Percentiles rank a stretch among this genome's conserved stretches.
phyloP scores from a whole-genome alignment of 306 rosid species.

The Vigna mungo region DNA sequence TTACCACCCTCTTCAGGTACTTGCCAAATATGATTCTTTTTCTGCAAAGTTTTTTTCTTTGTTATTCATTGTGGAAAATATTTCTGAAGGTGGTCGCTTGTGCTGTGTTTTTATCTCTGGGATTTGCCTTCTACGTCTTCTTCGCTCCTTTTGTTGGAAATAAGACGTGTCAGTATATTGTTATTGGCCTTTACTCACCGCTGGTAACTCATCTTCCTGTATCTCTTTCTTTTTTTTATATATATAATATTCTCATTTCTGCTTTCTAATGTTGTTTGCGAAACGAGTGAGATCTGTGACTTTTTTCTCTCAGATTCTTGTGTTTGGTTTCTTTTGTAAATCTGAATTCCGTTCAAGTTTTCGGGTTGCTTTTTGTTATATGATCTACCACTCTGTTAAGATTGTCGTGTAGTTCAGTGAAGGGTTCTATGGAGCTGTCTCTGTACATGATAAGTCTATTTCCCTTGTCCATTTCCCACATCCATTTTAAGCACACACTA shows the following conservation, averaged over 20 bases:
- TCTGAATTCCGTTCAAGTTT: slow-evolving; percentile 16
- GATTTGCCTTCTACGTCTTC: slow-evolving; percentile 91
- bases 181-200: slow-evolving; percentile 81
- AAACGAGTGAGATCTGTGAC: slow-evolving; percentile 60
- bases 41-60: not conserved
- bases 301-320: slow-evolving; percentile 40
- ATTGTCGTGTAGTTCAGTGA: slow-evolving; percentile 7
- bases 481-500: not conserved
- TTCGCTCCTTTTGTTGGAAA: slow-evolving; percentile 88
- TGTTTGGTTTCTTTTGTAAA: slow-evolving; percentile 23
- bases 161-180: slow-evolving; percentile 71
- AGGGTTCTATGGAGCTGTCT: slow-evolving; percentile 10
- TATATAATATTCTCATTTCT: not conserved
- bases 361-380: not conserved
- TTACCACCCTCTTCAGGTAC: slow-evolving; percentile 89
- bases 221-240: slow-evolving; percentile 27
- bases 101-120: slow-evolving; percentile 91
- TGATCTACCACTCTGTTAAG: slow-evolving; percentile 22
- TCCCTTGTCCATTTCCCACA: not conserved
- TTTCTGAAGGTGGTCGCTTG: slow-evolving; percentile 80
- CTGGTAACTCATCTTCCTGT: slow-evolving; percentile 57
- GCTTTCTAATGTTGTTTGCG: slow-evolving; percentile 26
- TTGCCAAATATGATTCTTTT: not conserved
- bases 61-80: slow-evolving; percentile 6
- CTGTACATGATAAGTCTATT: slow-evolving; percentile 16